A percentile compares a stretch with the other conserved stretches of the same genome.
Conservation (phyloP, 208 protist species). For the Crithidia sp. region DNA sequence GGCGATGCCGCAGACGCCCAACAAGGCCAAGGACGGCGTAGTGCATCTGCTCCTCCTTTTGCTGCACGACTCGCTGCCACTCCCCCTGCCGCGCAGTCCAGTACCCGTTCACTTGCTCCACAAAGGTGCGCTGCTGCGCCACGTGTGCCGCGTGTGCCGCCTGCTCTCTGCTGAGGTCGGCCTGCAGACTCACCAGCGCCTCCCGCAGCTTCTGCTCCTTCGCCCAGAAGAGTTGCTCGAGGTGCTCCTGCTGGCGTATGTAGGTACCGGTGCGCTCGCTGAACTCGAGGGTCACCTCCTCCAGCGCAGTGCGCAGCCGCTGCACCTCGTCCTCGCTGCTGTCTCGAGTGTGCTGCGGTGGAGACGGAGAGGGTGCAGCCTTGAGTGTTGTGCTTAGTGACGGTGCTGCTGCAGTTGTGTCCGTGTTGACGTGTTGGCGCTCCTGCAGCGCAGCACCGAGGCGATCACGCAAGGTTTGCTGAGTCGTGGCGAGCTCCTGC, state of each 20-base stretch:
- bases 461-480: slow-evolving; percentile 19
- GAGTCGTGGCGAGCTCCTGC: slow-evolving; percentile 22
- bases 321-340: slow-evolving; percentile 38
- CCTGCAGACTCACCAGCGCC: slow-evolving; percentile 24
- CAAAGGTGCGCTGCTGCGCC: not conserved
- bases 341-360: too few species aligned
- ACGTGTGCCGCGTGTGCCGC: not conserved
- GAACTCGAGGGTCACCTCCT: slow-evolving; percentile 67
- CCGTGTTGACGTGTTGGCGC: slow-evolving; percentile 9
- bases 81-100: slow-evolving; percentile 13
- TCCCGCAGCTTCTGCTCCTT: slow-evolving; percentile 41
- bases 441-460: slow-evolving; percentile 3
- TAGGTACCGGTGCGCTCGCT: slow-evolving; percentile 60
- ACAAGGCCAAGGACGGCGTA: slow-evolving; percentile 13
- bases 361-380: too few species aligned
- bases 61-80: slow-evolving; percentile 7
- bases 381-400: too few species aligned
- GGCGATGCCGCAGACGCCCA: slow-evolving; percentile 27
- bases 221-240: slow-evolving; percentile 36
- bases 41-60: slow-evolving; percentile 12
- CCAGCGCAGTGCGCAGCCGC: slow-evolving; percentile 46
- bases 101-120: slow-evolving; percentile 7
- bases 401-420: not conserved
- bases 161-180: slow-evolving; percentile 1
- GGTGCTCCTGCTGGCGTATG: slow-evolving; percentile 58